These are phyloP conservation scores for Skeletonema tropicum DNA, from an alignment of 108 stramenopile genomes.

Conservation along the genomic window DNA sequence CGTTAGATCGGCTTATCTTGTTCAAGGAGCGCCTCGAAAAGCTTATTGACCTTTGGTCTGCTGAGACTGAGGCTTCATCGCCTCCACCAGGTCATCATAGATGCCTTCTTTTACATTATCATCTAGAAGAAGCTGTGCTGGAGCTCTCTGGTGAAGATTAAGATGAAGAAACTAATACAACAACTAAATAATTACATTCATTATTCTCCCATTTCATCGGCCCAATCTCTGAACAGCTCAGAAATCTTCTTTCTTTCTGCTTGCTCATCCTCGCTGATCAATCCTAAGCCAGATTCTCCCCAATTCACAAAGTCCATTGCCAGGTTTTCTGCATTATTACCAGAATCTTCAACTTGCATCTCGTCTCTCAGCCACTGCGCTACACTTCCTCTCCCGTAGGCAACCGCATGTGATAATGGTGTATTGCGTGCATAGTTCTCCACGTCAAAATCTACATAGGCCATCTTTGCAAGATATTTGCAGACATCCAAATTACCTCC, in stretches of 20 bases:
- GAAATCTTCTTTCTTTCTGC: constrained; percentile 35
- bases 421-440: constrained; percentile 79
- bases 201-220: constrained; percentile 25
- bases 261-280: constrained; percentile 30
- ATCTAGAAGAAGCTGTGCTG: constrained; percentile 15
- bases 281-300: constrained; percentile 32
- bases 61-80: neutral
- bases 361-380: constrained; percentile 69
- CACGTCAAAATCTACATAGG: constrained; percentile 66
- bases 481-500: constrained; percentile 56
- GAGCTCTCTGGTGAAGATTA: neutral
- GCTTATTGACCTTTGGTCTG: constrained; percentile 32
- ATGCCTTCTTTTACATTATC: constrained; percentile 16
- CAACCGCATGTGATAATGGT: constrained; percentile 82
- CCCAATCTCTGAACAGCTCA: constrained; percentile 41
- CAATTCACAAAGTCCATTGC: constrained; percentile 48
- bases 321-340: constrained; percentile 27
- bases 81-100: constrained; percentile 33
- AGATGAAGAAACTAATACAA: too few relatives aligned
- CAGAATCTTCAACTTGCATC: constrained; percentile 29
- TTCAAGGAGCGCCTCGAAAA: constrained; percentile 5
- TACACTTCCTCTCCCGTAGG: constrained; percentile 70
- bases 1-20: neutral
- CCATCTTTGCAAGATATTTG: constrained; percentile 64
- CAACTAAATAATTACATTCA: neutral